Evolutionary conservation across 1,284 basidiomycete genomes (phyloP).

Genomic region (Melampsora larici-populina): DNA sequence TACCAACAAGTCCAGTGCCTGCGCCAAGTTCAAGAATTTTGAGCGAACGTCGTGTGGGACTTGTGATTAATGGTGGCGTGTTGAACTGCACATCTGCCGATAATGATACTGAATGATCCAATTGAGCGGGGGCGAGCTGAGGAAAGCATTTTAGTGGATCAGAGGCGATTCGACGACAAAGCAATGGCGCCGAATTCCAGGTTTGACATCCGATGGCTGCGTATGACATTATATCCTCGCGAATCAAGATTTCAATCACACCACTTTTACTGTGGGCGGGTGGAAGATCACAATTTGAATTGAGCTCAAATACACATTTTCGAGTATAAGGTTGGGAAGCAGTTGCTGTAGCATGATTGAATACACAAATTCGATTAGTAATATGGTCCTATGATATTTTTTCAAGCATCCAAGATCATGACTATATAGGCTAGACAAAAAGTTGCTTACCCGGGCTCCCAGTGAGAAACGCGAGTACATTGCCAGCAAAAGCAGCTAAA

Average conservation of each 20-base stretch:
- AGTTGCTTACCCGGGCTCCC: slow-evolving; percentile 15
- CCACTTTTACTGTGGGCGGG: not conserved
- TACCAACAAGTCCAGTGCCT: slow-evolving; percentile 27
- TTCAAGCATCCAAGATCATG: not conserved
- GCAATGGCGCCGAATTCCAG: slow-evolving; percentile 19
- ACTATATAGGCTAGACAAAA: too few species aligned
- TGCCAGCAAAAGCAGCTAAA: slow-evolving; percentile 10
- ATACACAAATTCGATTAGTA: not conserved
- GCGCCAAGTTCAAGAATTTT: slow-evolving; percentile 22
- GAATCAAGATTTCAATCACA: slow-evolving; percentile 15
- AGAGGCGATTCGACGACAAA: slow-evolving; percentile 12
- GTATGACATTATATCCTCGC: slow-evolving; percentile 11
- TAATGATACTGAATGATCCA: too few species aligned
- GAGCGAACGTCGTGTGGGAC: not conserved
- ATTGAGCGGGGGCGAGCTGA: not conserved
- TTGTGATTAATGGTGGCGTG: not conserved
- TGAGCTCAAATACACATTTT: slow-evolving; percentile 6
- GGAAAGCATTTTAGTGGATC: slow-evolving; percentile 14
- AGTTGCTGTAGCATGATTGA: not conserved
- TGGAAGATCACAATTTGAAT: not conserved
- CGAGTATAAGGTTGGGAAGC: not conserved
- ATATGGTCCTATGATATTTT: not conserved
- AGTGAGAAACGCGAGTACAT: slow-evolving; percentile 20
- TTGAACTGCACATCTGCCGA: not conserved
- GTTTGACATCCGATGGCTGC: slow-evolving; percentile 26